These are phyloP conservation scores for Phialemoniopsis sp. DNA, from an alignment of 2,329 filamentous ascomycete species.

Conservation along the genomic window DNA sequence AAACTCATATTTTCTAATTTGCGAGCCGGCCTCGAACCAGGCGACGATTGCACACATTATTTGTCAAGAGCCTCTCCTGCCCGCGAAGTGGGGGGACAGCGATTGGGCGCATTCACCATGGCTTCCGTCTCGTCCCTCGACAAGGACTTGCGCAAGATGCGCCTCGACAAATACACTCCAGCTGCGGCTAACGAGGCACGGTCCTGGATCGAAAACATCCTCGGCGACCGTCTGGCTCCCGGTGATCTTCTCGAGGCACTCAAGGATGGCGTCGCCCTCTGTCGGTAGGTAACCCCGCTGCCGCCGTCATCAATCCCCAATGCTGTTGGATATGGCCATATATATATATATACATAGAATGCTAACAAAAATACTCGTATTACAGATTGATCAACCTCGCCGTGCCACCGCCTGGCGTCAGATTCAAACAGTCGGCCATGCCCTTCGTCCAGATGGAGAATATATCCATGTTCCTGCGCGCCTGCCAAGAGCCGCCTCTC, in stretches of 20 bases:
- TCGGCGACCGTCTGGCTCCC: slow-evolving; percentile 68
- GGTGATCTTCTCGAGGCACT: slow-evolving; percentile 84
- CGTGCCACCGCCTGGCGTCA: slow-evolving; percentile 71
- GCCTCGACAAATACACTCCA: slow-evolving; percentile 89
- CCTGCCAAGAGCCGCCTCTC: slow-evolving; percentile 79
- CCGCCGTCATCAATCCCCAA: neutral
- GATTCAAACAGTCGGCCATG: slow-evolving; percentile 90
- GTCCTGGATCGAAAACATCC: slow-evolving; percentile 76
- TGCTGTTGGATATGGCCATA: no score
- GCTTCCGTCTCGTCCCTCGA: slow-evolving; percentile 91
- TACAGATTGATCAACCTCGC: slow-evolving; percentile 76
- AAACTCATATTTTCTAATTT: no score
- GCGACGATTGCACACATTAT: no score
- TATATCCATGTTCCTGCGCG: slow-evolving; percentile 90
- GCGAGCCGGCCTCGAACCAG: no score
- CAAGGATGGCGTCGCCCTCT: slow-evolving; percentile 88
- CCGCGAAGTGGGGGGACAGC: no score
- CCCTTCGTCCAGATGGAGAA: slow-evolving; percentile 99
- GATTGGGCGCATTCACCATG: slow-evolving; percentile 46
- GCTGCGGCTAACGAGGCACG: slow-evolving; percentile 82
- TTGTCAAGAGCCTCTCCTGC: no score
- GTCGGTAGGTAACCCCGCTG: slow-evolving; percentile 61
- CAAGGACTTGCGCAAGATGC: slow-evolving; percentile 90
- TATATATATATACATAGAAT: no score
- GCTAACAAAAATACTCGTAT: slow-evolving; percentile 7